phyloP scores from a whole-genome alignment of 345 rosid species.

The Corymbia maculata region DNA sequence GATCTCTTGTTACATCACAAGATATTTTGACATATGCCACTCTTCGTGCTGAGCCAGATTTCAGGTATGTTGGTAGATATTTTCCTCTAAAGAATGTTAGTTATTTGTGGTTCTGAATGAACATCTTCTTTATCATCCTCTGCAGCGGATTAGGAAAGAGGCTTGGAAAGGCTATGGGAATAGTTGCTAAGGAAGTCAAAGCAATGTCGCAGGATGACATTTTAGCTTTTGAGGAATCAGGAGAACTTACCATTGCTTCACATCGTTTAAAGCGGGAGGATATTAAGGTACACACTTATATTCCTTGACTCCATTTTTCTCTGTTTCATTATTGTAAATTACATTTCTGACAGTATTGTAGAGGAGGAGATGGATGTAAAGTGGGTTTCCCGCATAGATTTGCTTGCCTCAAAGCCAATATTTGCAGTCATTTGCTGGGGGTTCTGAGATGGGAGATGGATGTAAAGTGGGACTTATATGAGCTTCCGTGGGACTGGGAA shows the following conservation, averaged over 20 bases:
- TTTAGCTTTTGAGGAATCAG: conserved; percentile 63
- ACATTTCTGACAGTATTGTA: background rate
- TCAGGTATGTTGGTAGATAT: conserved; percentile 44
- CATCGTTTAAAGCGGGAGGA: conserved; percentile 62
- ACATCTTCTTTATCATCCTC: conserved; percentile 6
- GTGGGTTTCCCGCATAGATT: background rate
- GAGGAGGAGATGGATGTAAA: background rate
- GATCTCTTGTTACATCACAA: conserved; percentile 66
- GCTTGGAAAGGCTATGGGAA: conserved; percentile 91
- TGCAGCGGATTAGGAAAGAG: conserved; percentile 77
- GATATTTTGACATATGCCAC: conserved; percentile 84
- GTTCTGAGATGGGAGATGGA: background rate
- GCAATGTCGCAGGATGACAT: conserved; percentile 79
- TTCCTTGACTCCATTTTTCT: background rate
- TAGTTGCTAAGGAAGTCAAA: conserved; percentile 76
- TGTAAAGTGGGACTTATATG: background rate
- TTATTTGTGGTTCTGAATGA: background rate
- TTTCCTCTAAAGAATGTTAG: background rate
- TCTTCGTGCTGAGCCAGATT: conserved; percentile 94
- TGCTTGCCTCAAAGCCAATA: background rate
- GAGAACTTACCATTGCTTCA: conserved; percentile 65
- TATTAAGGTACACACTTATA: conserved; percentile 43
- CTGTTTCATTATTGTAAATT: background rate
- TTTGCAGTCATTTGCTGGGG: background rate
- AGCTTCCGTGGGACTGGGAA: background rate